Evolutionary conservation across 345 rosid genomes (phyloP), one percentile per base, ranked within the genome.

Genomic region (Salix arbutifolia): DNA sequence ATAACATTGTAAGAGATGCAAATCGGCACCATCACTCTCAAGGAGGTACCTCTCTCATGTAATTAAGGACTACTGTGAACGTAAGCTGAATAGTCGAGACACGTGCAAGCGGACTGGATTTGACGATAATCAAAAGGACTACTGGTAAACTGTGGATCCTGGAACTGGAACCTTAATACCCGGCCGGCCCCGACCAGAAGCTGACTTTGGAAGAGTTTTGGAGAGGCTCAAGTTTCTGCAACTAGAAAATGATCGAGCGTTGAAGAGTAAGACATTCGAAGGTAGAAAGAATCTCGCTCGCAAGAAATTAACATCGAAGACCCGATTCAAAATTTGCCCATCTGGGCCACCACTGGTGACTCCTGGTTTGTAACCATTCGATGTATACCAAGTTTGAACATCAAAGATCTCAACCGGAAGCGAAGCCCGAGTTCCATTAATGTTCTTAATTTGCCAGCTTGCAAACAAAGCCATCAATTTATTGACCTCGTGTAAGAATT

Each of bases 11-110:
- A 4, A 83, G 89, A 74, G 90, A 90, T 42, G 76, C 82, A 48
- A 87, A 83, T 72, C 67, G 89, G 40, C 86, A 85, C 80, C 90
- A 85, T 84, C 87, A 85, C 65, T 88, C 87, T 60, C 50, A 81
- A 35, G 70, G 73, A 19, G 91, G 90, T 16, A 17, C 23, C 46
- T 86, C 46, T 86, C 70, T 86, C 87, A 0, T 88, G 90, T 72
- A 78, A 28, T 28, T 28, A 28, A 77, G 37, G 84, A 86, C 76
- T 85, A 80, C 76, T 87, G 89, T 88, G 52, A 74, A 56, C 35
- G 30, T 28, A 28, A 28, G 30, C 30, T 28, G 30, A 28, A 28
- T 28, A 28, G 2, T 28, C 30, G 30, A 28, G 30, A 28, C 30
- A 2, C 30, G 30, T 28, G 30, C 30, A 28, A 28, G 30, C 30